These are phyloP conservation scores for Verticillium nonalfalfae DNA, from an alignment of 2,329 filamentous ascomycete genomes.

Conservation along the genomic window DNA sequence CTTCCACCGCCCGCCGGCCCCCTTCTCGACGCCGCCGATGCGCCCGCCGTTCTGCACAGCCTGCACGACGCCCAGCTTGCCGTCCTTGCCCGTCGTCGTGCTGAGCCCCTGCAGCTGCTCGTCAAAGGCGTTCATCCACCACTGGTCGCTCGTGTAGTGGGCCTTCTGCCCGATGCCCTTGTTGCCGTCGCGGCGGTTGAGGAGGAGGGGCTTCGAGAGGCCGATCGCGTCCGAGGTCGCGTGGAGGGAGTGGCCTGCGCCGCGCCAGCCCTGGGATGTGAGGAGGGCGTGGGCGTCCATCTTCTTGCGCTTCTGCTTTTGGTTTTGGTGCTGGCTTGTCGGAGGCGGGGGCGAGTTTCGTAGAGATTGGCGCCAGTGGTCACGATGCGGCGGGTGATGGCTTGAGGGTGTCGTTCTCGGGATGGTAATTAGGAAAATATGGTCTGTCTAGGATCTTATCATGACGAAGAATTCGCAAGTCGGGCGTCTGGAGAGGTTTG, in stretches of 20 bases:
- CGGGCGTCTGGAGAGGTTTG: not conserved
- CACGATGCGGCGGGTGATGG: not conserved
- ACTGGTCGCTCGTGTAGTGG: slow-evolving; percentile 69
- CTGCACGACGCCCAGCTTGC: slow-evolving; percentile 50
- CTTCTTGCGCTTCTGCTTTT: no score
- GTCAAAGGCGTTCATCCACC: slow-evolving; percentile 96
- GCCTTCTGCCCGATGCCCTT: slow-evolving; percentile 75
- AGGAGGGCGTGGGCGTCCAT: slow-evolving; percentile 88
- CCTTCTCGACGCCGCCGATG: slow-evolving; percentile 49
- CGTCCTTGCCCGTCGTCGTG: slow-evolving; percentile 49
- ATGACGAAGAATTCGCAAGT: not conserved
- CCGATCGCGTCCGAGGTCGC: slow-evolving; percentile 65
- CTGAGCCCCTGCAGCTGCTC: slow-evolving; percentile 79
- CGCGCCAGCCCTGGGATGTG: slow-evolving; percentile 82
- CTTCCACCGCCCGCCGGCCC: slow-evolving; percentile 49
- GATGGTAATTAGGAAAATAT: no score
- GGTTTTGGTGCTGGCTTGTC: not conserved
- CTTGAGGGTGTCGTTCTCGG: not conserved
- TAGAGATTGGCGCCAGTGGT: not conserved
- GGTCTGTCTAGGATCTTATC: not conserved
- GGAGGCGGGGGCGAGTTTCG: not conserved
- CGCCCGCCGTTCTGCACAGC: slow-evolving; percentile 46
- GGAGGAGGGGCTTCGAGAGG: slow-evolving; percentile 74
- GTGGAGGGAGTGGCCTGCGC: slow-evolving; percentile 82
- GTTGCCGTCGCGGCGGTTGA: slow-evolving; percentile 75